phyloP scores from a whole-genome alignment of 768 basidiomycete genomes.

The Punctularia strigosozonata region DNA sequence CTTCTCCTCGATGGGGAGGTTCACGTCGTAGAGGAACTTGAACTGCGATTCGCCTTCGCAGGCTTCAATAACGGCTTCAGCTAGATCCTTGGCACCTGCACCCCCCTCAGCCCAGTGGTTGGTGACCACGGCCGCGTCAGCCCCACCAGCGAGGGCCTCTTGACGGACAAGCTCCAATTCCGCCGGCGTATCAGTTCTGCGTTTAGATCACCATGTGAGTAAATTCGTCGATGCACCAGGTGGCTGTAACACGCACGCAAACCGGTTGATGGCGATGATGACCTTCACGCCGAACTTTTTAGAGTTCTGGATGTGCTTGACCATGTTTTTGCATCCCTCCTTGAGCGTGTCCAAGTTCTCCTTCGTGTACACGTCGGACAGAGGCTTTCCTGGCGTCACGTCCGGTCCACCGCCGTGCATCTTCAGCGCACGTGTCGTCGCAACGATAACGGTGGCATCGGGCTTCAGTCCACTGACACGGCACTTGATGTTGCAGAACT shows the following conservation, averaged over 20 bases:
- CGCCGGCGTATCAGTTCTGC: slow-evolving; percentile 78
- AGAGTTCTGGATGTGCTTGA: slow-evolving; percentile 88
- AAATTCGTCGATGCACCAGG: not conserved
- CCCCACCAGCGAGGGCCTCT: slow-evolving; percentile 73
- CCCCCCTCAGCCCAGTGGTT: slow-evolving; percentile 98
- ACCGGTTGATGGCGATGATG: slow-evolving; percentile 90
- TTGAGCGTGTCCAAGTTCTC: slow-evolving; percentile 85
- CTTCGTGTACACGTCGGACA: slow-evolving; percentile 88
- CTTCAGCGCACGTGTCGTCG: slow-evolving; percentile 94
- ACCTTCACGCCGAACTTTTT: slow-evolving; percentile 96
- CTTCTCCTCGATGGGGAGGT: slow-evolving; percentile 78
- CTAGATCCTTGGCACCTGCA: slow-evolving; percentile 77
- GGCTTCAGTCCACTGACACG: slow-evolving; percentile 86
- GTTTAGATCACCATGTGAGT: not conserved
- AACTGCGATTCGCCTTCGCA: slow-evolving; percentile 80
- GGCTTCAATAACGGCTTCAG: slow-evolving; percentile 80
- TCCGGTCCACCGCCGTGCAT: slow-evolving; percentile 99
- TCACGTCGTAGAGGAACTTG: slow-evolving; percentile 86
- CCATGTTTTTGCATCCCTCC: slow-evolving; percentile 88
- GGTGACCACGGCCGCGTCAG: slow-evolving; percentile 89
- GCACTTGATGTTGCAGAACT: slow-evolving; percentile 99
- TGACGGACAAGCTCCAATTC: slow-evolving; percentile 80
- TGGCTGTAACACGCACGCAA: slow-evolving; percentile 67
- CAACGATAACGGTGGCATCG: slow-evolving; percentile 91
- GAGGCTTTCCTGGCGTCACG: slow-evolving; percentile 88